phyloP scores from a whole-genome alignment of 352 stramenopile species.

The Thalassiosira livingstoniorum region DNA sequence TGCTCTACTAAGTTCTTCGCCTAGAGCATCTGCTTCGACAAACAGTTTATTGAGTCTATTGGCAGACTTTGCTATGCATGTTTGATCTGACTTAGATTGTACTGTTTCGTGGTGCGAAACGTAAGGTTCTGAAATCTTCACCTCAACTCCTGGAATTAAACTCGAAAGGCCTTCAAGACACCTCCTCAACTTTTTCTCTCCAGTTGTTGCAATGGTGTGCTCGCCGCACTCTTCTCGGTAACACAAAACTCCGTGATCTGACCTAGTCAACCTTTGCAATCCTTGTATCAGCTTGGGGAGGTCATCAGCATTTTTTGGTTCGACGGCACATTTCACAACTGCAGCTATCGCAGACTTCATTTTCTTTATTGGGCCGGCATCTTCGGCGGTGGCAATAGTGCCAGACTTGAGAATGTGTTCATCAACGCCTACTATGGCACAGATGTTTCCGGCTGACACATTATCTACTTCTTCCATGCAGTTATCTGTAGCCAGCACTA shows the following conservation, averaged over 20 bases:
- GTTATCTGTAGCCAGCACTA: slow-evolving; percentile 99
- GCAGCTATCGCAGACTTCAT: slow-evolving; percentile 99
- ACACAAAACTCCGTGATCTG: slow-evolving; percentile 99
- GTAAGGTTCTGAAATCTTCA: slow-evolving; percentile 99
- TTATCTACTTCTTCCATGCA: slow-evolving; percentile 98
- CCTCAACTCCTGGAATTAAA: slow-evolving; percentile 98
- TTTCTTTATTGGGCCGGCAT: slow-evolving; percentile 98
- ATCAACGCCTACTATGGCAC: slow-evolving; percentile 98
- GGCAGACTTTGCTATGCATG: slow-evolving; percentile 98
- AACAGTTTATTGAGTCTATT: slow-evolving; percentile 99
- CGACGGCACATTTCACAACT: slow-evolving; percentile 99
- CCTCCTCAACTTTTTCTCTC: slow-evolving; percentile 99
- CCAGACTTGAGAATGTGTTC: slow-evolving; percentile 99
- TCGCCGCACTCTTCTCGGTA: slow-evolving; percentile 99
- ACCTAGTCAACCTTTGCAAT: slow-evolving; percentile 99
- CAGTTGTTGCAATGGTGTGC: slow-evolving; percentile 99
- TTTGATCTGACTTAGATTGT: slow-evolving; percentile 93
- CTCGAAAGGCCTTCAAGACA: slow-evolving; percentile 99
- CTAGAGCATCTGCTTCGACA: slow-evolving; percentile 91
- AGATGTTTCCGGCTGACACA: slow-evolving; percentile 99
- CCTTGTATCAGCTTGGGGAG: slow-evolving; percentile 99
- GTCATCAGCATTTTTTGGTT: slow-evolving; percentile 98
- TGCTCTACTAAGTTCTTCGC: slow-evolving; percentile 93
- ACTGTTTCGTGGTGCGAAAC: slow-evolving; percentile 99
- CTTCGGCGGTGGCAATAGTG: slow-evolving; percentile 98